Conservation (phyloP, 1,284 basidiomycete species). For the Naganishia albida region DNA sequence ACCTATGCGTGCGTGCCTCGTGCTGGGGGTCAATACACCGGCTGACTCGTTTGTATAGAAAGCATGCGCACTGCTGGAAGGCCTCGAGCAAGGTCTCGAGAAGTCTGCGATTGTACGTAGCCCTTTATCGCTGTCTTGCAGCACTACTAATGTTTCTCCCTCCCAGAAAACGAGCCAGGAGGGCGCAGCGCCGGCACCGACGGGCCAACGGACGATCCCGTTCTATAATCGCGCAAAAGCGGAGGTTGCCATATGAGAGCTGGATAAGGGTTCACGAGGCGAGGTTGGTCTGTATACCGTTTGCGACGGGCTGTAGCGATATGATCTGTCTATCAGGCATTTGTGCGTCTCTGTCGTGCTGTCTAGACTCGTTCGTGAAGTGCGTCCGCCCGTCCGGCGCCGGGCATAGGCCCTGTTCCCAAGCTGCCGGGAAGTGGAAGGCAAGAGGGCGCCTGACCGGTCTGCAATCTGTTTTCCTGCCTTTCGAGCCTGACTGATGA, state of each 20-base stretch:
- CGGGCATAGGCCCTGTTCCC: too few species aligned
- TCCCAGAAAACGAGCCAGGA: conserved; percentile 42
- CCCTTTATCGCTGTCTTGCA: not conserved
- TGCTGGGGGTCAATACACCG: not conserved
- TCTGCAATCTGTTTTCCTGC: too few species aligned
- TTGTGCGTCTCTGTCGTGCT: too few species aligned
- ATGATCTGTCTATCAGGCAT: too few species aligned
- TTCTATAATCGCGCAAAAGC: conserved; percentile 44
- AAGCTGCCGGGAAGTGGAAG: too few species aligned
- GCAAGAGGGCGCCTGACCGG: too few species aligned
- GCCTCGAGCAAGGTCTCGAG: conserved; percentile 79
- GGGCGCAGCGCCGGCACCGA: conserved; percentile 38
- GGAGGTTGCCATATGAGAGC: conserved; percentile 12
- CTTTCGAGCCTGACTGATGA: too few species aligned
- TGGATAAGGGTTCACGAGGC: too few species aligned
- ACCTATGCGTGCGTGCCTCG: conserved; percentile 62
- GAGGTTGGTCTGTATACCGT: not conserved
- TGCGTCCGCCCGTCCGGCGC: too few species aligned
- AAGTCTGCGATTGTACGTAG: conserved; percentile 60
- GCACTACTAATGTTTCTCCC: not conserved
- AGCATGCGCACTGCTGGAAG: conserved; percentile 85
- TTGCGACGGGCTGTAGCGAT: not conserved
- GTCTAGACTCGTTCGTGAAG: too few species aligned
- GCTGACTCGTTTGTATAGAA: conserved; percentile 56
- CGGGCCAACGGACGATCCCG: conserved; percentile 51